A percentile compares a stretch with the other conserved stretches of the same genome.
Evolutionary conservation across 768 basidiomycete genomes (phyloP).

Genomic region (Boletus edulis): DNA sequence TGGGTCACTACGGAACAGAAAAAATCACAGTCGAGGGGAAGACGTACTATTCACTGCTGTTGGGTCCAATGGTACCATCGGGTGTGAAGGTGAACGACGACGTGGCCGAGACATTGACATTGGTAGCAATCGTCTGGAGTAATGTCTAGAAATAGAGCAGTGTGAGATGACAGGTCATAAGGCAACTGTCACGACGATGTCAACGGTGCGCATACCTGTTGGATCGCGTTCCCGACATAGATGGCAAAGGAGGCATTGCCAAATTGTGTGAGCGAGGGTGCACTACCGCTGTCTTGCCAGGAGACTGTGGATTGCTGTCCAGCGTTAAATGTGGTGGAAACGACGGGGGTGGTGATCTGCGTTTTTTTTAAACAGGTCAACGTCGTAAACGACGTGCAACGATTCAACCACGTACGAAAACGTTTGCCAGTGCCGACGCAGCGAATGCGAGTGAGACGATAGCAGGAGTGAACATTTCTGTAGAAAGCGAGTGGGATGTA

Average conservation of each 20-base stretch:
- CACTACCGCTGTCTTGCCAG: constrained; percentile 56
- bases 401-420: constrained; percentile 48
- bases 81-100: constrained; percentile 51
- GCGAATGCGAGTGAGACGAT: constrained; percentile 50
- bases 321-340: constrained; percentile 43
- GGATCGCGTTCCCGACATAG: constrained; percentile 57
- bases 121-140: constrained; percentile 50
- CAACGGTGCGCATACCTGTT: constrained; percentile 47
- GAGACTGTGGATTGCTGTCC: constrained; percentile 48
- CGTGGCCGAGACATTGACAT: constrained; percentile 51
- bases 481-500: constrained; percentile 11
- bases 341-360: constrained; percentile 61
- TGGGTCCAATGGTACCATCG: constrained; percentile 50
- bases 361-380: not conserved
- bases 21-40: no score
- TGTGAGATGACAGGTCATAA: no score
- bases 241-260: constrained; percentile 54
- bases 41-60: constrained; percentile 54
- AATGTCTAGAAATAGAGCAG: constrained; percentile 42
- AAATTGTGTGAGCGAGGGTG: constrained; percentile 50
- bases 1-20: not conserved
- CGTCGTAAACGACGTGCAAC: not conserved
- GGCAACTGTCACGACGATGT: not conserved
- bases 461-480: constrained; percentile 50
- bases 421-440: constrained; percentile 51